phyloP scores from a whole-genome alignment of 306 rosid species.

The Gillenia trifoliata region DNA sequence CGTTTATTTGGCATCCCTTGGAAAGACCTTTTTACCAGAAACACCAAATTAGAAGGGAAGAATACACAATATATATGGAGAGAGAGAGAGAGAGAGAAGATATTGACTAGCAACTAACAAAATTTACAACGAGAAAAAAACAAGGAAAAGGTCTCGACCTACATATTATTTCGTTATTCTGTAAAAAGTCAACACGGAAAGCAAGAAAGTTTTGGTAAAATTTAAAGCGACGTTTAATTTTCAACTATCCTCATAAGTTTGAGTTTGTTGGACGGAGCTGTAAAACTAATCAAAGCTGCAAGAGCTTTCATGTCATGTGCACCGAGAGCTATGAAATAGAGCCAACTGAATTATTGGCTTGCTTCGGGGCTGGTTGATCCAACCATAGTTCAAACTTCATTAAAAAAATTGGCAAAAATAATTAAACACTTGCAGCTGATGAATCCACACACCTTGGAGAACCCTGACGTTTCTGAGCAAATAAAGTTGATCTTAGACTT shows the following conservation, averaged over 20 bases:
- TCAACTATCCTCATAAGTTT: background rate
- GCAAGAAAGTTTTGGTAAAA: background rate
- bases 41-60: constrained; percentile 10
- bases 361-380: background rate
- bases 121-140: background rate
- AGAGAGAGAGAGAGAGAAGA: background rate
- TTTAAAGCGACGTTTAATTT: background rate
- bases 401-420: background rate
- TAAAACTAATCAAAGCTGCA: background rate
- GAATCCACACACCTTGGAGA: constrained; percentile 67
- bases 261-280: background rate
- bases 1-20: constrained; percentile 75
- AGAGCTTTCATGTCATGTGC: background rate
- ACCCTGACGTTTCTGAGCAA: constrained; percentile 64
- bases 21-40: constrained; percentile 39
- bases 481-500: constrained; percentile 51
- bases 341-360: background rate
- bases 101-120: background rate
- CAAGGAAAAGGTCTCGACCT: background rate
- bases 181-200: background rate
- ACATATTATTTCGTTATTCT: background rate
- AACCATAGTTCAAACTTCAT: background rate
- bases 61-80: background rate
- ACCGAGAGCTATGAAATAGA: background rate
- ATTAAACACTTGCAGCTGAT: background rate